Evolutionary conservation across 2,329 filamentous ascomycete species (phyloP).

Genomic region (Calonectria ilicicola): DNA sequence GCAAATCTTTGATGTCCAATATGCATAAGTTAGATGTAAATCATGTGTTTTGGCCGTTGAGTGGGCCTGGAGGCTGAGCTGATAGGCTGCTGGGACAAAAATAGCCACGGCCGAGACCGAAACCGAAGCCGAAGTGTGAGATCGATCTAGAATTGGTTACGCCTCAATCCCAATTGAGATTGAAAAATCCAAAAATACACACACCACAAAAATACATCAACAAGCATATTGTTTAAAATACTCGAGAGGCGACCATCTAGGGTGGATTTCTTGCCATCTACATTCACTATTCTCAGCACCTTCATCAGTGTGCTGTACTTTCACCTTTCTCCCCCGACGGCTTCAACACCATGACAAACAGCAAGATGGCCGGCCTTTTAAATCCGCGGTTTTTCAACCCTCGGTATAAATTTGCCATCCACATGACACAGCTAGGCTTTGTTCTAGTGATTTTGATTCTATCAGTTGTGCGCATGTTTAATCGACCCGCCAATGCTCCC

Average conservation of each 20-base stretch:
- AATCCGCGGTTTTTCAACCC: constrained; percentile 3
- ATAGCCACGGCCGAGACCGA: background rate
- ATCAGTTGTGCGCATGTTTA: constrained; percentile 7
- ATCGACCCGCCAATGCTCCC: background rate
- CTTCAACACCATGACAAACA: background rate
- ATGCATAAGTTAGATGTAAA: constrained; percentile 1
- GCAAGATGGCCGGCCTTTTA: constrained; percentile 7
- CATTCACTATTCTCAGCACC: background rate
- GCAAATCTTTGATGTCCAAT: background rate
- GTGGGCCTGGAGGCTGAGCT: background rate
- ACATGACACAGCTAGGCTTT: background rate
- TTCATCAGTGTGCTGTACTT: background rate
- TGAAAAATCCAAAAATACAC: background rate
- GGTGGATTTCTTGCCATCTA: background rate
- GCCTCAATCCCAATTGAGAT: background rate
- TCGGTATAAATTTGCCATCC: constrained; percentile 11
- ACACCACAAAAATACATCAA: background rate
- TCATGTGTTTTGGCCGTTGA: background rate
- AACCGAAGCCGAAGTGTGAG: background rate
- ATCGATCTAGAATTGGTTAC: background rate
- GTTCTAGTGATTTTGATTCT: background rate
- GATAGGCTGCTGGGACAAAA: background rate
- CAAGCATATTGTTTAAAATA: background rate
- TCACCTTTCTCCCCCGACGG: background rate
- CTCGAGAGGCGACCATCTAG: background rate